Evolutionary conservation across 2,329 filamentous ascomycete species (phyloP).

Genomic region (Fusarium marasasianum): DNA sequence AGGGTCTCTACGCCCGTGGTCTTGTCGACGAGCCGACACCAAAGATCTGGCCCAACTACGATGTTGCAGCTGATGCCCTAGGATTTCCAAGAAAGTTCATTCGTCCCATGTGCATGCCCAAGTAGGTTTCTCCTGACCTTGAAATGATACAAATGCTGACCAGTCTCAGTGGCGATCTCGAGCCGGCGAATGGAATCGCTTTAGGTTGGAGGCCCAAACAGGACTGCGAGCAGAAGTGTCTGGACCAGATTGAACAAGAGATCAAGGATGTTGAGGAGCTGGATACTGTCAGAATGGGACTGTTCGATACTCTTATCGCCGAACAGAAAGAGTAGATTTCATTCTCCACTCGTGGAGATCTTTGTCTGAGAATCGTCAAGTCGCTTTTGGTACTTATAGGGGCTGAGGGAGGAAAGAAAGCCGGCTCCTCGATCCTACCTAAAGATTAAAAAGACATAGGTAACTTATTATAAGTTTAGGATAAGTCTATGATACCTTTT

Average conservation of each 20-base stretch:
- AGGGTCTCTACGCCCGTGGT: slow-evolving; percentile 41
- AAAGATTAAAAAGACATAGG: fast-evolving
- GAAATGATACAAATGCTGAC: not conserved
- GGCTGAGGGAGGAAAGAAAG: not conserved
- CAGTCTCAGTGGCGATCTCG: not conserved
- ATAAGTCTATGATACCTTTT: not conserved
- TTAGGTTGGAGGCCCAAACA: slow-evolving; percentile 25
- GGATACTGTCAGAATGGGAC: slow-evolving; percentile 21
- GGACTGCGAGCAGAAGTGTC: slow-evolving; percentile 7
- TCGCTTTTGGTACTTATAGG: too few relatives aligned
- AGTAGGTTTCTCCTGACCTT: not conserved
- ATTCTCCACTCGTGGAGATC: not conserved
- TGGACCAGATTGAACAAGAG: slow-evolving; percentile 11
- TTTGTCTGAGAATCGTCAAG: too few relatives aligned
- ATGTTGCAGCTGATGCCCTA: slow-evolving; percentile 45
- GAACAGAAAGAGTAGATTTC: not conserved
- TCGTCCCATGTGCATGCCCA: slow-evolving; percentile 17
- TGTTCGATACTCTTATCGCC: slow-evolving; percentile 11
- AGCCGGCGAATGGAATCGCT: not conserved
- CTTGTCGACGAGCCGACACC: slow-evolving; percentile 41
- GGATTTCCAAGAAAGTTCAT: slow-evolving; percentile 41
- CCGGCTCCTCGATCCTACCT: not conserved
- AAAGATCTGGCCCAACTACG: slow-evolving; percentile 44
- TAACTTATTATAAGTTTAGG: not conserved
- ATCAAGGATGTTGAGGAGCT: slow-evolving; percentile 16